A percentile compares a stretch with the other conserved stretches of the same genome.
Evolutionary conservation across 139 green algal species (phyloP).

Genomic region (Asterochloris erici): DNA sequence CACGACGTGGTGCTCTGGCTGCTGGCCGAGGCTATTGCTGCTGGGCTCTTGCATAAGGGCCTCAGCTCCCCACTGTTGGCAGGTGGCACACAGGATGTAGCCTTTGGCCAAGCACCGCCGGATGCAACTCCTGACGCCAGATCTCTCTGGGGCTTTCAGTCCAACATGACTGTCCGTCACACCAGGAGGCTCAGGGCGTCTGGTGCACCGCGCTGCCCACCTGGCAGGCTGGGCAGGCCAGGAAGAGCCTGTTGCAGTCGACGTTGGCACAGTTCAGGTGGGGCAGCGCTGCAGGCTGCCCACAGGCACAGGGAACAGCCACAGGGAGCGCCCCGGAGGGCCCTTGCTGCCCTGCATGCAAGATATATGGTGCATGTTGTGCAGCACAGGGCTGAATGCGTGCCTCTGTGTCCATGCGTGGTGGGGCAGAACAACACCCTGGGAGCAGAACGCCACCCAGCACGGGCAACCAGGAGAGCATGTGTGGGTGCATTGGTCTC

Average conservation of each 20-base stretch:
- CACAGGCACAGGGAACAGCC: constrained; percentile 75
- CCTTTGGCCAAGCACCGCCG: too few species aligned
- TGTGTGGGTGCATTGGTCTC: too few species aligned
- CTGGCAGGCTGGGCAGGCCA: constrained; percentile 75
- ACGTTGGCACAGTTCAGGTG: constrained; percentile 95
- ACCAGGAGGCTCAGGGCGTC: too few species aligned
- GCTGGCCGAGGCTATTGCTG: not conserved
- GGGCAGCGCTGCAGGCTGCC: constrained; percentile 60
- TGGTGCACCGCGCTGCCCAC: not conserved
- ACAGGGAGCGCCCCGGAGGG: constrained; percentile 35
- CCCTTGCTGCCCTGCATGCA: not conserved
- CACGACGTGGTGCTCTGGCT: not conserved
- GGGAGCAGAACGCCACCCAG: too few species aligned
- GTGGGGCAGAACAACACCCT: too few species aligned
- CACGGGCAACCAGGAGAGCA: too few species aligned
- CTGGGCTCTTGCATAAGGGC: not conserved
- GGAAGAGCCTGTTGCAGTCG: constrained; percentile 84
- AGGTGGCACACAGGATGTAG: not conserved
- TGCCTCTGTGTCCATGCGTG: too few species aligned
- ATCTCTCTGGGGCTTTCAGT: not conserved
- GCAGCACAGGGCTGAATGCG: not conserved
- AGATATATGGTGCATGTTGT: too few species aligned
- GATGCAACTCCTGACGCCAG: not conserved
- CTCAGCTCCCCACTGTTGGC: not conserved
- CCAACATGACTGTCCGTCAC: not conserved